phyloP scores from a whole-genome alignment of 768 basidiomycete species.

The Agrocybe praecox region DNA sequence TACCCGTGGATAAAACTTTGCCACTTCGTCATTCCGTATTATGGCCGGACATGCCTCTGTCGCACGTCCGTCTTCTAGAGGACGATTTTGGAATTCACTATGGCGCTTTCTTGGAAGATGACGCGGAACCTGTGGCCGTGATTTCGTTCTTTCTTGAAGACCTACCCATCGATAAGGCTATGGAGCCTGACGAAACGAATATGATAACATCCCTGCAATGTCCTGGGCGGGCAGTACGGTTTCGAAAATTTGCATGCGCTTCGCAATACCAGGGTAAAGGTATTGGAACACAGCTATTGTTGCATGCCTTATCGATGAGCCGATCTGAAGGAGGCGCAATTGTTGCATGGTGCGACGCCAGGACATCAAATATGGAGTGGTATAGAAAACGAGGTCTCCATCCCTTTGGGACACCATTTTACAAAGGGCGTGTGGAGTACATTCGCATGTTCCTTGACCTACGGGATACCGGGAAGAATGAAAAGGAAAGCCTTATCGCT shows the following conservation, averaged over 20 bases:
- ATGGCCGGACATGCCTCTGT: slow-evolving; percentile 53
- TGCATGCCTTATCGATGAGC: slow-evolving; percentile 38
- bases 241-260: slow-evolving; percentile 65
- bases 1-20: slow-evolving; percentile 36
- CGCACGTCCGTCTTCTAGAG: slow-evolving; percentile 53
- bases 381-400: slow-evolving; percentile 54
- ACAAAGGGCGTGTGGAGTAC: slow-evolving; percentile 57
- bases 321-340: slow-evolving; percentile 40
- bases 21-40: slow-evolving; percentile 57
- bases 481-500: not conserved
- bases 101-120: slow-evolving; percentile 50
- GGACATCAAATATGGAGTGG: slow-evolving; percentile 45
- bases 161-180: slow-evolving; percentile 33
- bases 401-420: slow-evolving; percentile 53
- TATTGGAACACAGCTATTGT: slow-evolving; percentile 52
- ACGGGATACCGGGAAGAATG: slow-evolving; percentile 7
- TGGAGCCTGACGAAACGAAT: not conserved
- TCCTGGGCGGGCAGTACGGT: slow-evolving; percentile 36
- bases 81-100: slow-evolving; percentile 54
- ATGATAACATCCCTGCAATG: not conserved
- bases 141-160: slow-evolving; percentile 58
- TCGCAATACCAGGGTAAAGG: slow-evolving; percentile 52
- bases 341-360: slow-evolving; percentile 62
- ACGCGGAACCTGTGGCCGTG: slow-evolving; percentile 46
- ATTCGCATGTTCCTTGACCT: slow-evolving; percentile 49